Conservation (phyloP, 345 rosid species). For the Eucalyptus pauciflora region DNA sequence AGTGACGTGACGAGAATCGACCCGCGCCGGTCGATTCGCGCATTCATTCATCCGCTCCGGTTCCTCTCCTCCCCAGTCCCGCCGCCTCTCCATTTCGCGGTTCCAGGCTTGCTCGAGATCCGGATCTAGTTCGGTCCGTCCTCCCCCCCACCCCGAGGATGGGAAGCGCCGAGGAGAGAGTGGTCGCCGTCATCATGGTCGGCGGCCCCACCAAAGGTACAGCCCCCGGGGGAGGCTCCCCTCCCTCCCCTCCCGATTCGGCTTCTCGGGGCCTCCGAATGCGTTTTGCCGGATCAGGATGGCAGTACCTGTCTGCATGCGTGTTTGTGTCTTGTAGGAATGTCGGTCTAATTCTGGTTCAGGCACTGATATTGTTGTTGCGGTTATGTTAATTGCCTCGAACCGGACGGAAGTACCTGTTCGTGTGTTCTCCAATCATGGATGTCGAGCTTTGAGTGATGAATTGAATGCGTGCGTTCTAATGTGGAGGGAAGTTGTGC, state of each 20-base stretch:
- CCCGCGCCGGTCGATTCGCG: neutral
- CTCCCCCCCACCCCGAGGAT: neutral
- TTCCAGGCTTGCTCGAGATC: neutral
- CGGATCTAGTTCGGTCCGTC: neutral
- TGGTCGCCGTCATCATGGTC: slow-evolving; percentile 96
- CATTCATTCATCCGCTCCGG: neutral
- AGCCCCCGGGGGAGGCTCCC: too few species aligned
- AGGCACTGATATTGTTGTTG: neutral
- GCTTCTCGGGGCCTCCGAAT: neutral
- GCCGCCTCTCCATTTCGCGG: neutral
- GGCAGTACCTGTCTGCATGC: neutral
- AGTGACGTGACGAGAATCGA: too few species aligned
- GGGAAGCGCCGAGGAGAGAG: slow-evolving; percentile 68
- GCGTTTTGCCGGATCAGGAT: neutral
- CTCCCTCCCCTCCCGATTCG: neutral
- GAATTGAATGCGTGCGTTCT: neutral
- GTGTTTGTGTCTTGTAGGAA: neutral
- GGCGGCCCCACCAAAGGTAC: slow-evolving; percentile 99
- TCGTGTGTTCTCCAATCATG: neutral
- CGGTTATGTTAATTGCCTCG: neutral
- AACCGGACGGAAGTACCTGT: neutral
- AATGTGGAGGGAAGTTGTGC: neutral
- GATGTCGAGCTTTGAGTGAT: neutral
- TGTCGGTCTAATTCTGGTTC: neutral
- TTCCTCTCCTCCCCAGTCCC: neutral